Percentiles rank a stretch among this genome's conserved stretches.
Conservation (phyloP, 352 stramenopile genomes). For the Phytophthora multivora region DNA sequence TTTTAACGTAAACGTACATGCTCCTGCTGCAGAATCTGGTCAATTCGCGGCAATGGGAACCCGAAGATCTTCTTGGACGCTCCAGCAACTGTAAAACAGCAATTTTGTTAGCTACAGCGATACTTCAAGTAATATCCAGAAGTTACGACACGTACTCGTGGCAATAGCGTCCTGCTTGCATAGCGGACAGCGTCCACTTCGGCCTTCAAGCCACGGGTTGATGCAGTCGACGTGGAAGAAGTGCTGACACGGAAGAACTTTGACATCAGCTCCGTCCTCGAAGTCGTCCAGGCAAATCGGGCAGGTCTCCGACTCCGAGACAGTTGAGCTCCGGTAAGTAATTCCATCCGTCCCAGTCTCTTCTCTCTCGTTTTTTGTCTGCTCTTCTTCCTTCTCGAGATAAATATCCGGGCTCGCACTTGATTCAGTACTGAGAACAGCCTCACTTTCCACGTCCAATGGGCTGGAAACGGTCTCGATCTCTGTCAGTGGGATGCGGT, state of each 20-base stretch:
- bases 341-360: conserved; percentile 7
- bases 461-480: conserved; percentile 31
- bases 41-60: conserved; percentile 56
- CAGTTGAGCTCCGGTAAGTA: conserved; percentile 21
- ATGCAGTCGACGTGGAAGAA: conserved; percentile 89
- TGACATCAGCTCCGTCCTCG: conserved; percentile 53
- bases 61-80: conserved; percentile 68
- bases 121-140: background rate
- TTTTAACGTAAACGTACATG: conserved; percentile 58
- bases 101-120: background rate
- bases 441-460: background rate
- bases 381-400: conserved; percentile 14
- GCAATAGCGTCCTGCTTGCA: conserved; percentile 86
- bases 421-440: background rate
- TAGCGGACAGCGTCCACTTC: conserved; percentile 78
- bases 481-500: conserved; percentile 46
- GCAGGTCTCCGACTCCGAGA: conserved; percentile 54
- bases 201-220: conserved; percentile 82
- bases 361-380: conserved; percentile 3
- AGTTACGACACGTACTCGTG: conserved; percentile 37
- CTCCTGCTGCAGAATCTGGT: conserved; percentile 78
- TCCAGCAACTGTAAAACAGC: conserved; percentile 37
- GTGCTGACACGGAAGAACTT: conserved; percentile 86
- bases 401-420: conserved; percentile 8
- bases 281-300: conserved; percentile 86